Conservation (phyloP, 2,329 filamentous ascomycete genomes). For the Aspergillus persii region DNA sequence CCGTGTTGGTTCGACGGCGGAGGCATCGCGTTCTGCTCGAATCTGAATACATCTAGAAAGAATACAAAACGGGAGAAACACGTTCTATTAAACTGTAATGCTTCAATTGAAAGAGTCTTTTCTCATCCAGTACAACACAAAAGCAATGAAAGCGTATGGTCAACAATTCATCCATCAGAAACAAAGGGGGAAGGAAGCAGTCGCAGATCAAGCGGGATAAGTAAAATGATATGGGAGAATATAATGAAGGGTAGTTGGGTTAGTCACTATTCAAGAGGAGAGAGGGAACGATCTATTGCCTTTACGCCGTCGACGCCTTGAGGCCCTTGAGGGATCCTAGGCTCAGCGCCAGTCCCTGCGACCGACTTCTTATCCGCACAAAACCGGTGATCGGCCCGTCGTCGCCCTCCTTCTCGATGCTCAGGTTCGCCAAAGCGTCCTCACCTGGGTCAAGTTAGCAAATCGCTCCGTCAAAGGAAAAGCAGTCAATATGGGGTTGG, state of each 20-base stretch:
- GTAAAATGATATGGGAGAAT: constrained; percentile 20
- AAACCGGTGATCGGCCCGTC: constrained; percentile 95
- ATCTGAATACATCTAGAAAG: background rate
- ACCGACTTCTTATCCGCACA: constrained; percentile 94
- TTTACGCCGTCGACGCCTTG: constrained; percentile 61
- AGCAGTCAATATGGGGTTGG: background rate
- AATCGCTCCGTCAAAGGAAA: background rate
- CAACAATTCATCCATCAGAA: constrained; percentile 32
- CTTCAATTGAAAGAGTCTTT: constrained; percentile 20
- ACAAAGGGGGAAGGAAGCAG: constrained; percentile 16
- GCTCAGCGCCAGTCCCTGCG: constrained; percentile 90
- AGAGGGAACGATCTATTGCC: constrained; percentile 25
- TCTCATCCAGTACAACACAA: constrained; percentile 28
- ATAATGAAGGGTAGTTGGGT: constrained; percentile 27
- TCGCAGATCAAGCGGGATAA: constrained; percentile 12
- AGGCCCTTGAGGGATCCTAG: constrained; percentile 91
- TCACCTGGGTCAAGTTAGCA: constrained; percentile 65
- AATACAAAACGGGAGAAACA: background rate
- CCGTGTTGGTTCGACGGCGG: background rate
- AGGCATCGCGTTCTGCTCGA: constrained; percentile 1
- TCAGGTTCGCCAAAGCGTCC: constrained; percentile 95
- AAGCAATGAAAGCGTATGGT: constrained; percentile 20
- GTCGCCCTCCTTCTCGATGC: constrained; percentile 95
- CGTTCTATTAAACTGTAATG: constrained; percentile 12
- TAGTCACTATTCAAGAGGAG: constrained; percentile 30